Evolutionary conservation across 148 eudicot genomes (phyloP).

Genomic region (Rhododendron ovatum): DNA sequence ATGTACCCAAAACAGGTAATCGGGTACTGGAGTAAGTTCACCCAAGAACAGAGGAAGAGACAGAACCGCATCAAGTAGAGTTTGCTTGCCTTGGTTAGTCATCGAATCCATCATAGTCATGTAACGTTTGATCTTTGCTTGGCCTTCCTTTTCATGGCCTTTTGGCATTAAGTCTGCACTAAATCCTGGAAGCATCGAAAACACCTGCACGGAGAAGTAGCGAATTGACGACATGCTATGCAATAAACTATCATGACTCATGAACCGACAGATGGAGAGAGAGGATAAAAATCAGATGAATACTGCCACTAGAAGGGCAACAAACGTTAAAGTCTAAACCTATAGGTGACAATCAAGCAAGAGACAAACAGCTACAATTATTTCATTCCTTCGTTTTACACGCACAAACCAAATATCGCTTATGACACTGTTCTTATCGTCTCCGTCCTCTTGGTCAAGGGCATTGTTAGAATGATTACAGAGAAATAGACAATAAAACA

Average conservation of each 20-base stretch:
- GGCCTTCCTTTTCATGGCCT: constrained; percentile 94
- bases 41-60: neutral
- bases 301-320: neutral
- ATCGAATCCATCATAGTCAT: constrained; percentile 99
- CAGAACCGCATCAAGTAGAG: neutral
- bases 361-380: neutral
- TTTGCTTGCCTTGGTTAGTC: constrained; percentile 79
- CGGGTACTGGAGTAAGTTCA: neutral
- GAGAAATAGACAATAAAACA: neutral
- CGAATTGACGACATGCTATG: neutral
- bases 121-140: constrained; percentile 87
- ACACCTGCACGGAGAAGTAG: constrained; percentile 44
- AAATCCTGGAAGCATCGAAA: constrained; percentile 90
- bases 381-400: neutral
- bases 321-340: neutral
- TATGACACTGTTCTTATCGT: neutral
- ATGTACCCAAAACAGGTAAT: neutral
- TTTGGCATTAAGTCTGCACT: constrained; percentile 85
- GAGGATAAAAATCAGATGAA: neutral
- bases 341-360: neutral
- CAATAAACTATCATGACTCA: neutral
- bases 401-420: neutral
- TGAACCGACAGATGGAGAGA: neutral
- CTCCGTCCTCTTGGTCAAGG: neutral
- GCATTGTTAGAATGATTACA: neutral